phyloP scores from a whole-genome alignment of 495 filamentous ascomycete species.

The Xylaria venustula region DNA sequence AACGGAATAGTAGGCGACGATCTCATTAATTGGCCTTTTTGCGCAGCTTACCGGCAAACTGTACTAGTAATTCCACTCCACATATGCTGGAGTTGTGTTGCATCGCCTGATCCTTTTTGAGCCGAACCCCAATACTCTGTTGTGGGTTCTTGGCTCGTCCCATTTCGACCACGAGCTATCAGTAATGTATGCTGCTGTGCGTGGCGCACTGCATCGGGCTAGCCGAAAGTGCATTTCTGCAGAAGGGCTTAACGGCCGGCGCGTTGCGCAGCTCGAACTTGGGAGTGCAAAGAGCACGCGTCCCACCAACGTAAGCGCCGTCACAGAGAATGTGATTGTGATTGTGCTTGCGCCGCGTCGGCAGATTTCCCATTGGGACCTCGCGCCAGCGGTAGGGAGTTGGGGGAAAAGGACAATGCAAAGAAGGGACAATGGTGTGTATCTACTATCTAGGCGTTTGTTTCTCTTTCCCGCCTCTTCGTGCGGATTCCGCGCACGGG shows the following conservation, averaged over 20 bases:
- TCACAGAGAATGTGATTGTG: conserved; percentile 8
- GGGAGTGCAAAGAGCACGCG: background rate
- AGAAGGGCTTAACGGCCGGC: background rate
- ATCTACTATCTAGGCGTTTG: background rate
- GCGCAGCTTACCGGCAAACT: background rate
- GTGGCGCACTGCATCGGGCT: conserved; percentile 2
- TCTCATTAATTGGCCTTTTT: background rate
- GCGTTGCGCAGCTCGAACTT: background rate
- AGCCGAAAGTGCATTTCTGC: background rate
- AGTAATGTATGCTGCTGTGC: background rate
- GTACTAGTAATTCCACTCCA: background rate
- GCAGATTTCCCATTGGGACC: conserved; percentile 14
- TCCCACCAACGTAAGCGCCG: background rate
- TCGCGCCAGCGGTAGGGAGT: too few relatives aligned
- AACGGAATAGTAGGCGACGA: background rate
- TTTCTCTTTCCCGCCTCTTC: conserved; percentile 10
- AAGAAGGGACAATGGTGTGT: conserved; percentile 1
- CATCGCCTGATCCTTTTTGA: background rate
- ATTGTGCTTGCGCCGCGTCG: conserved; percentile 8
- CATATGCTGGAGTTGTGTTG: background rate
- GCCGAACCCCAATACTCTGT: background rate
- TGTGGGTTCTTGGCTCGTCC: background rate
- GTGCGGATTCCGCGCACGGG: background rate
- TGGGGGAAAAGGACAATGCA: background rate
- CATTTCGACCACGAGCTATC: background rate